These are phyloP conservation scores for Russula sp. DNA, from an alignment of 768 basidiomycete genomes.

Conservation along the genomic window DNA sequence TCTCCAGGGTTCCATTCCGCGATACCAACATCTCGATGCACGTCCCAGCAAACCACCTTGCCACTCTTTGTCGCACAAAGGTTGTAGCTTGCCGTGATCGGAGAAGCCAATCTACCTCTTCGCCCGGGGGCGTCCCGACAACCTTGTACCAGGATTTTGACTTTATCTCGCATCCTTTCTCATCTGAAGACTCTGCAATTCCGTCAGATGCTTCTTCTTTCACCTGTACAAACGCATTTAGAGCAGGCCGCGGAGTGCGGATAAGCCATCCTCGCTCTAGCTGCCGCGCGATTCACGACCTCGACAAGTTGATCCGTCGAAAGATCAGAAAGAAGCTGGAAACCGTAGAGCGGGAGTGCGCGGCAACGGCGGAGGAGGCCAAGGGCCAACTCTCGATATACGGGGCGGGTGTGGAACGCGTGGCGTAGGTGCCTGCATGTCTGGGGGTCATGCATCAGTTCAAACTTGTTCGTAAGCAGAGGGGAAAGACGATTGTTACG, in stretches of 20 bases:
- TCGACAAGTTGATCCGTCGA: constrained; percentile 58
- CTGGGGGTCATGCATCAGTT: constrained; percentile 38
- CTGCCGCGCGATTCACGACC: constrained; percentile 59
- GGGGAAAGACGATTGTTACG: constrained; percentile 34
- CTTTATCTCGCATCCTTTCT: constrained; percentile 32
- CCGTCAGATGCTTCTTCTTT: constrained; percentile 3
- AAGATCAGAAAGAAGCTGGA: constrained; percentile 65
- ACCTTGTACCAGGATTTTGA: constrained; percentile 61
- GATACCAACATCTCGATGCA: constrained; percentile 55
- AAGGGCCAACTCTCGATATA: constrained; percentile 63
- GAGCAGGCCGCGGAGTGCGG: constrained; percentile 53
- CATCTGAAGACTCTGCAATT: constrained; percentile 6
- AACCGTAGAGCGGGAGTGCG: constrained; percentile 65
- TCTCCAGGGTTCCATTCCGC: constrained; percentile 66
- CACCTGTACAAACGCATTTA: constrained; percentile 33
- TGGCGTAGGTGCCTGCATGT: constrained; percentile 59
- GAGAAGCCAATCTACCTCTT: constrained; percentile 77
- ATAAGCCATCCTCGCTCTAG: constrained; percentile 59
- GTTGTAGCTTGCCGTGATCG: constrained; percentile 71
- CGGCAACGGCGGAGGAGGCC: constrained; percentile 63
- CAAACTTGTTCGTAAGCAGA: background rate
- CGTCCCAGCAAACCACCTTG: constrained; percentile 75
- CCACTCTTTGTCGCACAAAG: constrained; percentile 74
- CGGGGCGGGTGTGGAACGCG: constrained; percentile 62
- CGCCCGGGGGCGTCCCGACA: constrained; percentile 60